Conservation (phyloP, 306 rosid species). For the Casuarina cunninghamiana region DNA sequence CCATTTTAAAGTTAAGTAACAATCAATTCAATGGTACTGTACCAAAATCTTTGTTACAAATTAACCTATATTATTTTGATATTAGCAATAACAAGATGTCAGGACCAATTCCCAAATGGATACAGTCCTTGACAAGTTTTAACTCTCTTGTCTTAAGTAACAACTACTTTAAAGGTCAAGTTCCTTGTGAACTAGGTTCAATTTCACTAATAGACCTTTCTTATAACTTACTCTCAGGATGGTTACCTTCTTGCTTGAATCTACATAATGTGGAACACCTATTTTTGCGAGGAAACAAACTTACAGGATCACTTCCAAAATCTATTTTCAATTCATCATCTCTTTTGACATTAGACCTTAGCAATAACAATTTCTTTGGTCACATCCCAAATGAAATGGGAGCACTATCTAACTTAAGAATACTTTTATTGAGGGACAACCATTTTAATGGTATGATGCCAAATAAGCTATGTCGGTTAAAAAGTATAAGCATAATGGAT, state of each 20-base stretch:
- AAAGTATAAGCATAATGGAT: not conserved
- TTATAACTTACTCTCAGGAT: slow-evolving; percentile 10
- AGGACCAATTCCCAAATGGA: not conserved
- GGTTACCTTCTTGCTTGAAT: slow-evolving; percentile 10
- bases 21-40: not conserved
- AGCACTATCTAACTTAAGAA: not conserved
- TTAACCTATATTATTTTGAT: not conserved
- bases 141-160: not conserved
- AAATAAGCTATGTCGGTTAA: not conserved
- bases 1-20: not conserved
- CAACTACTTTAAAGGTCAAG: not conserved
- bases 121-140: rapidly evolving
- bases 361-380: slow-evolving; percentile 3
- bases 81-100: not conserved
- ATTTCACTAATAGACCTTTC: not conserved
- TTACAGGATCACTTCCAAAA: not conserved
- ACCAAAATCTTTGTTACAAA: not conserved
- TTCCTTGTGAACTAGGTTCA: not conserved
- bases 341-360: not conserved
- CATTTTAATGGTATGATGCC: slow-evolving; percentile 7
- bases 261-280: not conserved
- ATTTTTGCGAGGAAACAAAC: not conserved
- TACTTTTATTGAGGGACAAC: not conserved
- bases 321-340: not conserved
- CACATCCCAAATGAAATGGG: not conserved